phyloP scores from a whole-genome alignment of 2,329 filamentous ascomycete species.

The Rutstroemia sp. region DNA sequence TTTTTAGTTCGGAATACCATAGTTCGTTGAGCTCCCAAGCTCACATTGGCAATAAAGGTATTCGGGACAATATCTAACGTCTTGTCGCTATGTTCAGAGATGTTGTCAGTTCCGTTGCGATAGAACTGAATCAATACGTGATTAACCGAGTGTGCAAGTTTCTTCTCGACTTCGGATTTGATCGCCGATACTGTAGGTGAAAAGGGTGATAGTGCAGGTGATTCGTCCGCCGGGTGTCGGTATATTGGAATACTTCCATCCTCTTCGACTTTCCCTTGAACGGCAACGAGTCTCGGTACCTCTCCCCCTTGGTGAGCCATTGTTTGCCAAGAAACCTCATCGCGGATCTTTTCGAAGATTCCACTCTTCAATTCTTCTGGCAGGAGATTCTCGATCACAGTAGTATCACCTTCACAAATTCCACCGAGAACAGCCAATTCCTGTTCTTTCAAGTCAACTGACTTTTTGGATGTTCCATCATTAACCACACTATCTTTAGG shows the following conservation, averaged over 20 bases:
- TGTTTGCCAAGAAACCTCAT: conserved; percentile 78
- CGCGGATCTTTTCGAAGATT: conserved; percentile 62
- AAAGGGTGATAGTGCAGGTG: conserved; percentile 69
- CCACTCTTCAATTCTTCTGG: conserved; percentile 45
- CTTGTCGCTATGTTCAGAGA: conserved; percentile 96
- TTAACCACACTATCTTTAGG: background rate
- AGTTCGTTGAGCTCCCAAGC: conserved; percentile 81
- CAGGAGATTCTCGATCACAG: conserved; percentile 64
- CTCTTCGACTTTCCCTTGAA: conserved; percentile 64
- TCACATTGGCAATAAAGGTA: conserved; percentile 86
- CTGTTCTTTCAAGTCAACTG: background rate
- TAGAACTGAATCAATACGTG: conserved; percentile 93
- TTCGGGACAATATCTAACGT: conserved; percentile 79
- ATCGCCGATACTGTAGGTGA: conserved; percentile 65
- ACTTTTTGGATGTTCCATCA: background rate
- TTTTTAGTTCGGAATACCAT: conserved; percentile 88
- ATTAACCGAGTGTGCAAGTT: conserved; percentile 75
- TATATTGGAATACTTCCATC: conserved; percentile 84
- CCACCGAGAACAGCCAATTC: background rate
- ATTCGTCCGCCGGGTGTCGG: conserved; percentile 86
- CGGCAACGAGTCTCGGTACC: conserved; percentile 84
- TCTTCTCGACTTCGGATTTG: conserved; percentile 58
- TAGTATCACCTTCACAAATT: conserved; percentile 75
- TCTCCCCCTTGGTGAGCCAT: conserved; percentile 92
- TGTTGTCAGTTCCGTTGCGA: conserved; percentile 80